Percentiles rank a stretch among this genome's conserved stretches.
phyloP scores from a whole-genome alignment of 2,329 filamentous ascomycete species.

The Scytalidium lignicola region DNA sequence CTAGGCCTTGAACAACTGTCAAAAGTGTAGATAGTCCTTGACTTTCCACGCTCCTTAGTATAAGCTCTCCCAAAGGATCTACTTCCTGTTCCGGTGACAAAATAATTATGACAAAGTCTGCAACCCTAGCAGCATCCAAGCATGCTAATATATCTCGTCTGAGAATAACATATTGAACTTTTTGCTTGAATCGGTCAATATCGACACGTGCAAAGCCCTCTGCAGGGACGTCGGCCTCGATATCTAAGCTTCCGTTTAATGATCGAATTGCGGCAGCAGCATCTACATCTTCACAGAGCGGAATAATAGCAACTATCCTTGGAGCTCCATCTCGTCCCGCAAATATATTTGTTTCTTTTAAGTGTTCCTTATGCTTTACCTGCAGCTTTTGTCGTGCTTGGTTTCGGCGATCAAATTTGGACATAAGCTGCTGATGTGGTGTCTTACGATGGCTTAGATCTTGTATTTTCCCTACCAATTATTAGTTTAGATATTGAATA shows the following conservation, averaged over 20 bases:
- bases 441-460: conserved; percentile 75
- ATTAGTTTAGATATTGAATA: conserved; percentile 9
- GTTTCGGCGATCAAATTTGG: conserved; percentile 91
- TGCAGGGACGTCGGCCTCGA: conserved; percentile 59
- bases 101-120: conserved; percentile 86
- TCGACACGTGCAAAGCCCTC: conserved; percentile 58
- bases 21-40: conserved; percentile 94
- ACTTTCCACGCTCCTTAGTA: conserved; percentile 82
- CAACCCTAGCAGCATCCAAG: conserved; percentile 79
- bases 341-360: conserved; percentile 76
- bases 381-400: conserved; percentile 87
- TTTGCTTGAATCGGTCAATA: conserved; percentile 92
- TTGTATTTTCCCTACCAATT: conserved; percentile 64
- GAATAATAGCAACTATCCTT: conserved; percentile 81
- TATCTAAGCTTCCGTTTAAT: conserved; percentile 75
- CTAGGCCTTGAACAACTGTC: conserved; percentile 74
- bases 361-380: conserved; percentile 77
- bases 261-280: conserved; percentile 59
- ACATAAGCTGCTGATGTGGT: conserved; percentile 94
- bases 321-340: conserved; percentile 81
- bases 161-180: conserved; percentile 75
- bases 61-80: conserved; percentile 76
- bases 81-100: conserved; percentile 80
- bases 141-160: conserved; percentile 70
- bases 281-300: conserved; percentile 71